Evolutionary conservation across 345 rosid genomes (phyloP).

Genomic region (Melaleuca alternifolia): DNA sequence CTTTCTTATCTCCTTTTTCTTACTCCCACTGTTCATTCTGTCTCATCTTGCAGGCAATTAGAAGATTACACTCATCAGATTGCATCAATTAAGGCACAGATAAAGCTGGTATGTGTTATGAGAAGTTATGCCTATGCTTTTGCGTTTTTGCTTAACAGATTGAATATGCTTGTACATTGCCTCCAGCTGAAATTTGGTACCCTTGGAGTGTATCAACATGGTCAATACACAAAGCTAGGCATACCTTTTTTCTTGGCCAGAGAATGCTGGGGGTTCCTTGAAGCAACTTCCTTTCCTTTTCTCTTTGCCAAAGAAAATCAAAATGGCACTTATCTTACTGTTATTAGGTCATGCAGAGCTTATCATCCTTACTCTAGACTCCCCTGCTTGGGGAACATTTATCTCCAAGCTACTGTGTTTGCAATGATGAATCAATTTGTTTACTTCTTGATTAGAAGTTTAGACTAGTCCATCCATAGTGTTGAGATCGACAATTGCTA

Average conservation of each 20-base stretch:
- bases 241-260: background rate
- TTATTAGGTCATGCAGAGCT: background rate
- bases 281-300: background rate
- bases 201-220: background rate
- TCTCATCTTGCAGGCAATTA: slow-evolving; percentile 39
- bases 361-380: background rate
- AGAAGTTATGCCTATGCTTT: background rate
- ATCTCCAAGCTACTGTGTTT: background rate
- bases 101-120: slow-evolving; percentile 45
- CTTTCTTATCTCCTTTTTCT: background rate
- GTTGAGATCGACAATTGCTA: background rate
- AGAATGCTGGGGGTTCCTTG: background rate
- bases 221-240: background rate
- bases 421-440: background rate
- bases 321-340: background rate
- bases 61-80: slow-evolving; percentile 49
- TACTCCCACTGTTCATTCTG: background rate
- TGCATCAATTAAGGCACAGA: slow-evolving; percentile 70
- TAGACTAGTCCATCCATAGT: background rate
- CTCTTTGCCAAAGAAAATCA: background rate
- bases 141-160: background rate
- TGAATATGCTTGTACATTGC: background rate
- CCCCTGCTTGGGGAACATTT: background rate
- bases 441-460: background rate
- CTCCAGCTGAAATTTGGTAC: background rate